These are phyloP conservation scores for Parascedosporium putredinis DNA, from an alignment of 2,329 filamentous ascomycete genomes.

Conservation along the genomic window DNA sequence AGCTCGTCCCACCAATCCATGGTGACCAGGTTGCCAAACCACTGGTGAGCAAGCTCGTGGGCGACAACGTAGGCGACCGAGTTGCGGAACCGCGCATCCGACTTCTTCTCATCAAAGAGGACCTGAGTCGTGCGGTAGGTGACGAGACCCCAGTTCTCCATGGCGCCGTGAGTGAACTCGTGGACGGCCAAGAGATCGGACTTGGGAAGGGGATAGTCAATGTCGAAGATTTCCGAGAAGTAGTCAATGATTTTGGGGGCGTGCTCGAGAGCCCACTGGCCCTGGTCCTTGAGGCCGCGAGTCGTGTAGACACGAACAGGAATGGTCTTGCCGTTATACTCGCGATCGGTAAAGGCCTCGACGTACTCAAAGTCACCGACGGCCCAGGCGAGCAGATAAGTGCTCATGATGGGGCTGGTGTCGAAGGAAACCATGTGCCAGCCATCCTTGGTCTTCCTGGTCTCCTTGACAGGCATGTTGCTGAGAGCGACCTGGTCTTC, in stretches of 20 bases:
- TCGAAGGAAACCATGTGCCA: constrained; percentile 72
- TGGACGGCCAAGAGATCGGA: constrained; percentile 84
- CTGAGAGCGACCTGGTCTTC: constrained; percentile 79
- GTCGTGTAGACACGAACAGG: constrained; percentile 96
- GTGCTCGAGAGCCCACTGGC: constrained; percentile 78
- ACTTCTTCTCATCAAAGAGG: constrained; percentile 88
- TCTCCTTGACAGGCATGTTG: constrained; percentile 86
- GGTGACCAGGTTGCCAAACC: constrained; percentile 91
- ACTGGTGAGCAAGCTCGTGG: constrained; percentile 94
- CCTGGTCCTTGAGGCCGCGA: constrained; percentile 85
- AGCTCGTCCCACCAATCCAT: constrained; percentile 97
- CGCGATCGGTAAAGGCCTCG: constrained; percentile 78
- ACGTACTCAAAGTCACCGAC: constrained; percentile 96
- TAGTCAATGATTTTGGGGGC: constrained; percentile 91
- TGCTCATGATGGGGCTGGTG: constrained; percentile 82
- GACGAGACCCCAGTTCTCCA: constrained; percentile 96
- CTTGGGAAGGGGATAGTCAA: constrained; percentile 90
- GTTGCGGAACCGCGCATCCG: constrained; percentile 84
- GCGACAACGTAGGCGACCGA: constrained; percentile 93
- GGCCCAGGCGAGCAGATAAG: constrained; percentile 84
- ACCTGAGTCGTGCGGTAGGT: constrained; percentile 94
- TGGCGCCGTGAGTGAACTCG: constrained; percentile 79
- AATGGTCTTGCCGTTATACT: constrained; percentile 83
- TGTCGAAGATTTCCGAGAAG: constrained; percentile 88
- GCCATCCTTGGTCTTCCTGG: constrained; percentile 47